Conservation (phyloP, 257 asterid genomes). For the Solanum neorickii region DNA sequence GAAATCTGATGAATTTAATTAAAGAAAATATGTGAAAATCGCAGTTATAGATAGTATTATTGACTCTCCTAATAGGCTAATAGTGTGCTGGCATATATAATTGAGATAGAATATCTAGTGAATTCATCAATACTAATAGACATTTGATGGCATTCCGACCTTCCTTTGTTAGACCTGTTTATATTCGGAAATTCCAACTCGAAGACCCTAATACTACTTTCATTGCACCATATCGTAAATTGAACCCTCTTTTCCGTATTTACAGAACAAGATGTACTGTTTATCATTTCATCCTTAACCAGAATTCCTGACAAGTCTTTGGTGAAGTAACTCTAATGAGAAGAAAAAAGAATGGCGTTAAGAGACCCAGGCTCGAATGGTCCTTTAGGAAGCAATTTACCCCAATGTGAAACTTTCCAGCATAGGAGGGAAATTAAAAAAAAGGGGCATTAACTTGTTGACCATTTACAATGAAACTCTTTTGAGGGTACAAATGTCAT, state of each 20-base stretch:
- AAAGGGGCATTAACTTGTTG: not conserved
- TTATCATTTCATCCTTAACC: not conserved
- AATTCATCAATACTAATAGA: not conserved
- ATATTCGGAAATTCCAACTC: not conserved
- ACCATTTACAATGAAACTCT: not conserved
- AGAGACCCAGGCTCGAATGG: not conserved
- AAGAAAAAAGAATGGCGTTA: no score
- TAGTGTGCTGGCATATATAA: not conserved
- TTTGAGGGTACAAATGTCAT: conserved; percentile 20
- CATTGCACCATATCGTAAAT: not conserved
- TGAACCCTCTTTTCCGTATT: not conserved
- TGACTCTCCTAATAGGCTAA: not conserved
- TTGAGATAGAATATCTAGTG: not conserved
- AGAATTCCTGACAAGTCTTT: no score
- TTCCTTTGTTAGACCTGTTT: not conserved
- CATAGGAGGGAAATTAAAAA: rapidly evolving
- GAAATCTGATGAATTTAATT: not conserved
- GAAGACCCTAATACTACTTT: not conserved
- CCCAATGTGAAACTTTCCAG: rapidly evolving
- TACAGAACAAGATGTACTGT: not conserved
- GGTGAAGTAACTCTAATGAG: not conserved
- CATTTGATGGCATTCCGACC: no score
- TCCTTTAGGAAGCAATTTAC: not conserved
- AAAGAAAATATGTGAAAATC: not conserved
- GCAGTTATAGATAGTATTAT: not conserved